A percentile compares a stretch with the other conserved stretches of the same genome.
phyloP scores from a whole-genome alignment of 148 eudicot species.

The Arctostaphylos glauca region DNA sequence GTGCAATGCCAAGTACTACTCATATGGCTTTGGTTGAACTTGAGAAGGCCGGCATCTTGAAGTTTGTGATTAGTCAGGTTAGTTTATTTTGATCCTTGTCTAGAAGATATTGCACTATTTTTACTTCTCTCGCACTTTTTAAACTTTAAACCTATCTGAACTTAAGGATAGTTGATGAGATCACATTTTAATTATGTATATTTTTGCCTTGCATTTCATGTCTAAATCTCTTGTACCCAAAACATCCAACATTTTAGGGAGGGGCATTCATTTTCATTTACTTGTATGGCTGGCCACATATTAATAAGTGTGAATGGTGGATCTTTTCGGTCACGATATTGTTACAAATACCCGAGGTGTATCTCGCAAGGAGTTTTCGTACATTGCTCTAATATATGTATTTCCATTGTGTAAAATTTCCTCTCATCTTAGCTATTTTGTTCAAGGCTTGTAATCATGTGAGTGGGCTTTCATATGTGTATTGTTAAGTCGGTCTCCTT shows the following conservation, averaged over 20 bases:
- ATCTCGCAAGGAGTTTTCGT: neutral
- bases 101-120: neutral
- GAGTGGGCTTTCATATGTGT: neutral
- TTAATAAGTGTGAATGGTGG: neutral
- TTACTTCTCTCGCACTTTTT: neutral
- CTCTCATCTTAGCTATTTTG: neutral
- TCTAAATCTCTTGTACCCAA: neutral
- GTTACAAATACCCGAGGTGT: neutral
- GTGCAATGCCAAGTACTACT: conserved; percentile 78
- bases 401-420: neutral
- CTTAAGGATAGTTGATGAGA: conserved; percentile 11
- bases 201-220: no score
- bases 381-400: neutral
- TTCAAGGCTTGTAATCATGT: neutral
- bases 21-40: conserved; percentile 92
- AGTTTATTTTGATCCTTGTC: neutral
- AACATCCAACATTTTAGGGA: neutral
- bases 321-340: neutral
- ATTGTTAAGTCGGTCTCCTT: conserved; percentile 6
- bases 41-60: conserved; percentile 68
- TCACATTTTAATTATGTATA: neutral
- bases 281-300: neutral
- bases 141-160: neutral
- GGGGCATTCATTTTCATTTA: neutral
- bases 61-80: conserved; percentile 89